Base-by-base conservation (phyloP, 345 rosid genomes). In the Eucalyptus grandis region DNA sequence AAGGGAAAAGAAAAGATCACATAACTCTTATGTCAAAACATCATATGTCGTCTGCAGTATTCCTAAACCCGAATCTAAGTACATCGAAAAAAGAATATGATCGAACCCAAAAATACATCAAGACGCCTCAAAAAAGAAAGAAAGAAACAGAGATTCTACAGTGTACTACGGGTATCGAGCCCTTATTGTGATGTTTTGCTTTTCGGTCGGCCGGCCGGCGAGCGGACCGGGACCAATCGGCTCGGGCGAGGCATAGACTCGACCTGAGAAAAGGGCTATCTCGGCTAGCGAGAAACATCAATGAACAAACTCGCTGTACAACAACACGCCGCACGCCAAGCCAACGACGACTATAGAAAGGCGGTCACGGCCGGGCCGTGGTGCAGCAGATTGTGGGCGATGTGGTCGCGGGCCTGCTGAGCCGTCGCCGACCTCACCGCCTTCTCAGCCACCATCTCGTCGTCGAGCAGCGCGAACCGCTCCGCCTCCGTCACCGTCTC, bases 371-470 rank as follows among this genome's bases (percentile, higher is more conserved):
- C 95, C 31, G 90, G 93, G 31, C 97, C 95, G 91, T 95, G 97
- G 90, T 97, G 99, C 90, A 97, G 89, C 80, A 97, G 92, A 91
- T 96, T 92, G 87, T 97, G 98, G 86, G 97, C 97, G 50, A 97
- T 93, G 16, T 93, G 93, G 93, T 97, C 99, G 87, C 99, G 94
- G 14, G 91, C 94, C 90, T 86, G 95, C 27, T 90, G 86, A 4
- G 98, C 93, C 49, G 85, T 31, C 4, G 85, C 72, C 2, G 98
- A 97, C 86, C 97, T 91, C 83, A 96, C 14, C 87, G 89, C 88
- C 34, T 93, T 94, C 90, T 97, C 97, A 43, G 97, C 94, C 16
- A 95, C 92, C 72, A 94, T 92, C 51, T 93, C 97, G 86, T 97
- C 98, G 80, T 97, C 99, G 13, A 92, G 93, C 11, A 96, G 88